Conservation (phyloP, 257 asterid species). For the Buddleja alternifolia region DNA sequence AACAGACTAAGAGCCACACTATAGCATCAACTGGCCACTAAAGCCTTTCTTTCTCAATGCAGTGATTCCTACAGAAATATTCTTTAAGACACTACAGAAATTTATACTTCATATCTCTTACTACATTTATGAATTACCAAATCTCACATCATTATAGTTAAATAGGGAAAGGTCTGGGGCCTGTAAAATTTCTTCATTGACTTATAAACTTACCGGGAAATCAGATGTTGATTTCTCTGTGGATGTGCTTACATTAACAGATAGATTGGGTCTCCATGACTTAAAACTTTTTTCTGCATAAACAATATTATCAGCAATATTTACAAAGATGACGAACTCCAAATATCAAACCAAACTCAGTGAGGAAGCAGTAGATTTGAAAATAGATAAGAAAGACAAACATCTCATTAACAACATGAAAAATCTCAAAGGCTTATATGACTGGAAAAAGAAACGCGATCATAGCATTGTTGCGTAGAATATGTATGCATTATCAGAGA, state of each 20-base stretch:
- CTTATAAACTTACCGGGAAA: conserved; percentile 35
- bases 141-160: not conserved
- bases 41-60: no score
- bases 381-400: not conserved
- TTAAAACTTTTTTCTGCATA: conserved; percentile 42
- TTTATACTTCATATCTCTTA: not conserved
- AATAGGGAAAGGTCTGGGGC: not conserved
- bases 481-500: no score
- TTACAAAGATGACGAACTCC: not conserved
- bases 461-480: no score
- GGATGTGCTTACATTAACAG: conserved; percentile 23
- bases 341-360: not conserved
- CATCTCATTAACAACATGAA: not conserved
- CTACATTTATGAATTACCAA: not conserved
- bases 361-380: not conserved
- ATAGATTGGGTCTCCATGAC: conserved; percentile 42
- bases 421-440: not conserved
- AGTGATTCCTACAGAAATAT: no score
- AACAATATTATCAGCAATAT: conserved; percentile 1
- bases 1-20: no score
- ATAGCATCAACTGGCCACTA: no score
- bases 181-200: not conserved
- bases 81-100: not conserved
- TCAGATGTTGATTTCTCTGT: conserved; percentile 27
- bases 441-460: no score